Evolutionary conservation across 441 rosid species (phyloP).

Genomic region (Adansonia rubrostipa): DNA sequence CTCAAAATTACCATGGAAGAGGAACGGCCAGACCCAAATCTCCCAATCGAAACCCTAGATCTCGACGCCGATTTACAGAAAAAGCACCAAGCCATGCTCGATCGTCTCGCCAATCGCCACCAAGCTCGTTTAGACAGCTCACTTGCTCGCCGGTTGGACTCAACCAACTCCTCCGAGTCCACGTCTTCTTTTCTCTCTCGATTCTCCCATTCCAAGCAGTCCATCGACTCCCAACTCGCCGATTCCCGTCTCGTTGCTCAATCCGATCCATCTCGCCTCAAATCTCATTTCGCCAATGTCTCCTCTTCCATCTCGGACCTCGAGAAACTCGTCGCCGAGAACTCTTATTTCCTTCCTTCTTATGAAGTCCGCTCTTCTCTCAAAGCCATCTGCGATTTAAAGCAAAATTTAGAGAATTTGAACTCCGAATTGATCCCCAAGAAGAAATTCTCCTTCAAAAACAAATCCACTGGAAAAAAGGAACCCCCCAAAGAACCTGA

Average conservation of each 20-base stretch:
- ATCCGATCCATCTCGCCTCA: conserved; percentile 45
- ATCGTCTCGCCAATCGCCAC: conserved; percentile 78
- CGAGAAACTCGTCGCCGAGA: conserved; percentile 77
- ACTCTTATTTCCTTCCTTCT: conserved; percentile 72
- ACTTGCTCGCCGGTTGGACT: conserved; percentile 35
- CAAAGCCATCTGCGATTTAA: conserved; percentile 63
- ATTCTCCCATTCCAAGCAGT: conserved; percentile 58
- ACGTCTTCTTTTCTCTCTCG: conserved; percentile 62
- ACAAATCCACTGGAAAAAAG: conserved; percentile 46
- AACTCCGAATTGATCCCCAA: conserved; percentile 56
- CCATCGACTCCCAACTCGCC: conserved; percentile 60
- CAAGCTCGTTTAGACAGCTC: conserved; percentile 48
- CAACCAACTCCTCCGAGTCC: conserved; percentile 38
- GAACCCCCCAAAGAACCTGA: conserved; percentile 27
- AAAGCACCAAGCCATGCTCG: conserved; percentile 78
- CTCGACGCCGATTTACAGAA: conserved; percentile 44
- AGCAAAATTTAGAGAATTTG: conserved; percentile 54
- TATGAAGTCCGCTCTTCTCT: conserved; percentile 80
- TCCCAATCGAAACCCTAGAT: conserved; percentile 29
- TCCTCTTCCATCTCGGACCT: conserved; percentile 66
- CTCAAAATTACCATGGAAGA: conserved; percentile 43
- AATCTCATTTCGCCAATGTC: conserved; percentile 54
- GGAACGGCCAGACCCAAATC: conserved; percentile 26
- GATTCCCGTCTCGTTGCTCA: conserved; percentile 38
- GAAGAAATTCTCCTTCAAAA: conserved; percentile 78